Conservation (phyloP, 2,329 filamentous ascomycete species). For the Exophiala spinifera region DNA sequence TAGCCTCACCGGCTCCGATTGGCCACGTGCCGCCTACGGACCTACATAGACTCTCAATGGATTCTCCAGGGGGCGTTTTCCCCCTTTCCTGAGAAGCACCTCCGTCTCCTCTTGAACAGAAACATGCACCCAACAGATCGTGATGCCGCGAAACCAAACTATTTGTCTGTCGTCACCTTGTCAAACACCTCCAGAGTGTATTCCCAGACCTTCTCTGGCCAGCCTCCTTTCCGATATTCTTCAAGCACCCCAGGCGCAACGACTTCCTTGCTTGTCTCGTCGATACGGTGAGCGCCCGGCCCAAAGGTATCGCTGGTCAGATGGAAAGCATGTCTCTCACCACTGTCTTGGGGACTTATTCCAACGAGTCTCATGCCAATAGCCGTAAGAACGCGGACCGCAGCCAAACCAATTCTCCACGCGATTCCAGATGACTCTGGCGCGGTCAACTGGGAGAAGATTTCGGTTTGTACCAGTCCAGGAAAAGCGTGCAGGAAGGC, state of each 20-base stretch:
- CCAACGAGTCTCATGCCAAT: background rate
- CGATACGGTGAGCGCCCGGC: conserved; percentile 32
- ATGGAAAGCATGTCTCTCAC: conserved; percentile 44
- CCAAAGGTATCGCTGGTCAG: conserved; percentile 35
- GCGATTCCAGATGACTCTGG: conserved; percentile 28
- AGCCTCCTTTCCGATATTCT: conserved; percentile 29
- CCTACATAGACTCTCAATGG: too few species aligned
- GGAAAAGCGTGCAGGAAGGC: conserved; percentile 51
- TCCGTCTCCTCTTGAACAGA: background rate
- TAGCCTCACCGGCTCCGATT: background rate
- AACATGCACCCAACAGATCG: background rate
- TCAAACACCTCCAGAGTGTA: conserved; percentile 20
- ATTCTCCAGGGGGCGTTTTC: background rate
- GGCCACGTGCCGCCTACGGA: background rate
- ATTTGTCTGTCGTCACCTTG: background rate
- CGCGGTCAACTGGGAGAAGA: background rate
- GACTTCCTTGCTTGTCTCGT: conserved; percentile 27
- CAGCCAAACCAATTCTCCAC: conserved; percentile 1
- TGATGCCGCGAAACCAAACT: background rate
- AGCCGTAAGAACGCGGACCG: conserved; percentile 9
- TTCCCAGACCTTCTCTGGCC: conserved; percentile 33
- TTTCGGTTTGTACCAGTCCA: conserved; percentile 40
- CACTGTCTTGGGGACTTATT: conserved; percentile 37
- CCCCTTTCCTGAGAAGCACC: background rate
- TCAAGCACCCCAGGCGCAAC: conserved; percentile 28